Base-by-base conservation (phyloP, 495 filamentous ascomycete genomes). In the Talaromyces wortmannii region DNA sequence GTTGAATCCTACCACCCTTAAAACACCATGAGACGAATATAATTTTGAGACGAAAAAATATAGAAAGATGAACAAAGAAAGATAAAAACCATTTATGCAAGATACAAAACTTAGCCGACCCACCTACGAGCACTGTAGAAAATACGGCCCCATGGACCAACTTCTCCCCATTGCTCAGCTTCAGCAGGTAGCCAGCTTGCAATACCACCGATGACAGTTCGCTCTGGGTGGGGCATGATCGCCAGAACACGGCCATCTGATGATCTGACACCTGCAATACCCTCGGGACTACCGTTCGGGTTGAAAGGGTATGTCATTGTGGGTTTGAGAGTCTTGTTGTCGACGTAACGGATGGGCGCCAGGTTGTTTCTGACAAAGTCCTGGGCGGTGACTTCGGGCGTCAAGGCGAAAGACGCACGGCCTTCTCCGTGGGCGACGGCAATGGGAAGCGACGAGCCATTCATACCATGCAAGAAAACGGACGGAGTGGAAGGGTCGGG, bases 201-300 rank as follows among this genome's bases (percentile, higher is more conserved):
- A 59, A 91, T 85, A 58, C 91, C 88, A 57, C 78, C 84, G 74
- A 96, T 70, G 32, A 96, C 81, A n/a, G 91, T 95, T 6, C 92
- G 81, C 73, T 97, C 92, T 7, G 92, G 91, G 72, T 97, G 92
- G 61, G 94, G 94, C 92, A 97, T 97, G 75, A 97, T 83, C 8
- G 90, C 92, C 61, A 97, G 62, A 0, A 96, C 90, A 57, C 94
- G 82, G 2, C 94, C 94, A 65, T 97, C 86, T 50, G 71, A 75
- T 61, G 81, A 92, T 46, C 84, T 79, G 1, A 97, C 83, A 61
- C 85, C 92, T 2, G 94, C 88, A 61, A 97, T 87, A 65, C 91
- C 94, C 43, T 82, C 81, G 10, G 89, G 89, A 65, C 87, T 92
- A 31, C 94, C 94, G 67, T 97, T 97, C 13, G 94, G 91, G 73